Evolutionary conservation across 371 early-diverging fungal species (phyloP).

Genomic region (Mycotypha africana): DNA sequence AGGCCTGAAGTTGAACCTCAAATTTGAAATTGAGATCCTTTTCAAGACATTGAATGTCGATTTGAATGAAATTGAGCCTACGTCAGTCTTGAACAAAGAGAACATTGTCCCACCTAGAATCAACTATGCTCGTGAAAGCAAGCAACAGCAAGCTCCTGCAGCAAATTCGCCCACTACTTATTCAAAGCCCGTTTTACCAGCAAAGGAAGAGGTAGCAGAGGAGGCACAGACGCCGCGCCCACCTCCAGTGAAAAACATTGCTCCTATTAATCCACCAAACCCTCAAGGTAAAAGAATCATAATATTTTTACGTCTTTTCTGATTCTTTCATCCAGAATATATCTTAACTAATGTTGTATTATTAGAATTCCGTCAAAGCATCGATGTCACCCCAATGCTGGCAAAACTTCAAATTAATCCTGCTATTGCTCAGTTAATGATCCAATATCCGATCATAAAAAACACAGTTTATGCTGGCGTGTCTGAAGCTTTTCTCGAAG

Average conservation of each 20-base stretch:
- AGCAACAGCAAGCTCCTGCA: too few relatives aligned
- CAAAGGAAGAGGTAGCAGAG: too few relatives aligned
- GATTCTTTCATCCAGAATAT: too few relatives aligned
- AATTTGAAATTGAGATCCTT: constrained; percentile 95
- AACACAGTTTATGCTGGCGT: constrained; percentile 69
- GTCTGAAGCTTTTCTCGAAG: constrained; percentile 31
- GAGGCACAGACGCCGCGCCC: too few relatives aligned
- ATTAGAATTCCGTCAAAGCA: constrained; percentile 16
- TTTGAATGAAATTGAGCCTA: constrained; percentile 79
- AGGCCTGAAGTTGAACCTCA: constrained; percentile 86
- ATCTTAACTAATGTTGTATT: too few relatives aligned
- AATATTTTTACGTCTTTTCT: too few relatives aligned
- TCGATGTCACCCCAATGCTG: constrained; percentile 26
- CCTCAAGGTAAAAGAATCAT: constrained; percentile 6
- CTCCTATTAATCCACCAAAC: not conserved
- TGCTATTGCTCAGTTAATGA: constrained; percentile 65
- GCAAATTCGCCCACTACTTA: not conserved
- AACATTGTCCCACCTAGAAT: too few relatives aligned
- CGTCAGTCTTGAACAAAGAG: constrained; percentile 61
- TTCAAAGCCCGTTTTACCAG: constrained; percentile 3
- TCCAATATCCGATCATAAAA: constrained; percentile 80
- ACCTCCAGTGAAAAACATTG: not conserved
- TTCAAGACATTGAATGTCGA: constrained; percentile 84
- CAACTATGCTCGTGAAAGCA: too few relatives aligned
- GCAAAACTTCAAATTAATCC: constrained; percentile 27